A percentile compares a stretch with the other conserved stretches of the same genome.
phyloP scores from a whole-genome alignment of 345 rosid species.

The Brassica incana region DNA sequence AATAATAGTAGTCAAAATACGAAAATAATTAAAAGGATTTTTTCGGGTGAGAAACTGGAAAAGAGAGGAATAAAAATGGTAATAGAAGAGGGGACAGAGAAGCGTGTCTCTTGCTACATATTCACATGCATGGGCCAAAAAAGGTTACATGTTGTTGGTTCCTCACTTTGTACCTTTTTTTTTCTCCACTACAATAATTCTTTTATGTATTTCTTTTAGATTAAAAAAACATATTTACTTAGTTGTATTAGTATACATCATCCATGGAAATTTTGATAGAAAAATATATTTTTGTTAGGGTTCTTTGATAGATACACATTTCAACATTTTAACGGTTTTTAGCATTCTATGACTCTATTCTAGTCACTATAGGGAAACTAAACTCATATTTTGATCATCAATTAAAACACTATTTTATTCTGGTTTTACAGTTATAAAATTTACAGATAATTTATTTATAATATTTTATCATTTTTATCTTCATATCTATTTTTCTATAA shows the following conservation, averaged over 20 bases:
- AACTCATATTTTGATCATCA: background rate
- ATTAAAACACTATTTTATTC: background rate
- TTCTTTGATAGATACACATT: background rate
- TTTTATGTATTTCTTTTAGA: background rate
- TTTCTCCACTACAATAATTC: background rate
- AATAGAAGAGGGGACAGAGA: conserved; percentile 36
- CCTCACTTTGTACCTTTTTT: conserved; percentile 23
- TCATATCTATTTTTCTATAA: no score
- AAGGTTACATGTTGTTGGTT: conserved; percentile 34
- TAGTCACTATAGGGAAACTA: background rate
- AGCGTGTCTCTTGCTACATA: conserved; percentile 38
- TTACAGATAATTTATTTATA: background rate
- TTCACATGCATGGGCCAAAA: conserved; percentile 45
- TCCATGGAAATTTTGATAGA: background rate
- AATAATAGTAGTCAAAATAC: background rate
- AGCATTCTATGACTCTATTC: background rate
- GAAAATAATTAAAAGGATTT: background rate
- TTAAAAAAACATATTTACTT: background rate
- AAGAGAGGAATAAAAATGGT: conserved; percentile 2
- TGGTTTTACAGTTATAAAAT: background rate
- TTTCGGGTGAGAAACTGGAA: conserved; percentile 21
- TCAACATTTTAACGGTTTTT: background rate
- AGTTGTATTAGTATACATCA: background rate
- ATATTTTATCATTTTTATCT: no score
- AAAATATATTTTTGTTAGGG: background rate